Conservation (phyloP, 169 alveolate species). For the Plasmodium sp. region DNA sequence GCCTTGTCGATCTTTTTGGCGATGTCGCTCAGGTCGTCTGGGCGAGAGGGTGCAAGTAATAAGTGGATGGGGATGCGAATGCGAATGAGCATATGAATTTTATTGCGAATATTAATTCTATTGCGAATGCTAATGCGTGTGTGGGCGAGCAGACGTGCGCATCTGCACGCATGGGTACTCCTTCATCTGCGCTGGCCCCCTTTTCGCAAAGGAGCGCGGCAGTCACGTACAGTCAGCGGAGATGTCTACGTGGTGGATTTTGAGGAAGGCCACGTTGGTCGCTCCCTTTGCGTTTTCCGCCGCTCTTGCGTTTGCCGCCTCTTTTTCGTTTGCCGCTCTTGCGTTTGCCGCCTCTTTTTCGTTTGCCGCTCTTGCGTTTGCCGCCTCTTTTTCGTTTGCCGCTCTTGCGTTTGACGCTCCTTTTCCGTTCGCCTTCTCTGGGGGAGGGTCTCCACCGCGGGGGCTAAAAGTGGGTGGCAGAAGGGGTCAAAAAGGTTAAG, state of each 20-base stretch:
- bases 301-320: neutral
- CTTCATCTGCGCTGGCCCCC: neutral
- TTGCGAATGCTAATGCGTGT: neutral
- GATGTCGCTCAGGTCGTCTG: constrained; percentile 50
- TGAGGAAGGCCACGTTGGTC: neutral
- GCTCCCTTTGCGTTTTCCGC: neutral
- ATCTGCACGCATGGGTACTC: neutral
- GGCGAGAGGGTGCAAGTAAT: neutral
- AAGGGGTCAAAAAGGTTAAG: neutral
- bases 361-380: no score
- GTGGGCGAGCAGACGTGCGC: neutral
- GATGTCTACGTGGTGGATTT: constrained; percentile 12
- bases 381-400: neutral
- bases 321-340: neutral
- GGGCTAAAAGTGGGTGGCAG: neutral
- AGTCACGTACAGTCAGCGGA: constrained; percentile 12
- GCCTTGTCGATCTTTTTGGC: constrained; percentile 25
- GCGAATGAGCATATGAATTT: neutral
- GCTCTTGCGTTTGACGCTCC: neutral
- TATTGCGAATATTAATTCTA: neutral
- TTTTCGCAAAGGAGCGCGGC: neutral
- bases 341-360: no score
- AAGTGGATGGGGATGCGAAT: neutral
- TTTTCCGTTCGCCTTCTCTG: neutral
- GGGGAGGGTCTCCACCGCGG: neutral